Conservation (phyloP, 2,329 filamentous ascomycete species). For the Aspergillus carbonarius region DNA sequence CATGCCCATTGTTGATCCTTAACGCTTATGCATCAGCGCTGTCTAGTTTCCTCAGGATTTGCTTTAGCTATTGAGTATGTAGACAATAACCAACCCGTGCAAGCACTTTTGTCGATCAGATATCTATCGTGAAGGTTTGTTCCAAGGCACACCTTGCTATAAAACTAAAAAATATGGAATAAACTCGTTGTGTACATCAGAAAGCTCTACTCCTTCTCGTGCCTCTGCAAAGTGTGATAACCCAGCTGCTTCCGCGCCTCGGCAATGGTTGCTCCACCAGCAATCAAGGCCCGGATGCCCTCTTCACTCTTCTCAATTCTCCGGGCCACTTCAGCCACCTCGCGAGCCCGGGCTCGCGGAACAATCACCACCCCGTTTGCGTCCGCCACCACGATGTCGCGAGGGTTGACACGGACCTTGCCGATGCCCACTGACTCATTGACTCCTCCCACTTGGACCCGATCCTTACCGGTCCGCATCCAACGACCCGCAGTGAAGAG, state of each 20-base stretch:
- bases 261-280: not conserved
- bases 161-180: no score
- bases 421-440: slow-evolving; percentile 31
- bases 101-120: no score
- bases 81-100: no score
- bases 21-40: no score
- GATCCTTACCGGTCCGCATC: slow-evolving; percentile 37
- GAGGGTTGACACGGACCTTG: slow-evolving; percentile 25
- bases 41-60: no score
- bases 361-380: slow-evolving; percentile 24
- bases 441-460: slow-evolving; percentile 31
- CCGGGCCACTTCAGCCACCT: not conserved
- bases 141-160: no score
- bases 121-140: no score
- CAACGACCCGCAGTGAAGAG: slow-evolving; percentile 33
- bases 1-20: not conserved
- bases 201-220: not conserved
- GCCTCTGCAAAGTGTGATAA: not conserved
- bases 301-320: not conserved
- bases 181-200: no score
- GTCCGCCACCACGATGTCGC: slow-evolving; percentile 35
- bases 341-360: slow-evolving; percentile 10
- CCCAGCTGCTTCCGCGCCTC: not conserved
- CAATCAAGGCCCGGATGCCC: not conserved
- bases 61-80: no score